A percentile compares a stretch with the other conserved stretches of the same genome.
Conservation (phyloP, 495 filamentous ascomycete genomes). For the Aspergillus egyptiacus region DNA sequence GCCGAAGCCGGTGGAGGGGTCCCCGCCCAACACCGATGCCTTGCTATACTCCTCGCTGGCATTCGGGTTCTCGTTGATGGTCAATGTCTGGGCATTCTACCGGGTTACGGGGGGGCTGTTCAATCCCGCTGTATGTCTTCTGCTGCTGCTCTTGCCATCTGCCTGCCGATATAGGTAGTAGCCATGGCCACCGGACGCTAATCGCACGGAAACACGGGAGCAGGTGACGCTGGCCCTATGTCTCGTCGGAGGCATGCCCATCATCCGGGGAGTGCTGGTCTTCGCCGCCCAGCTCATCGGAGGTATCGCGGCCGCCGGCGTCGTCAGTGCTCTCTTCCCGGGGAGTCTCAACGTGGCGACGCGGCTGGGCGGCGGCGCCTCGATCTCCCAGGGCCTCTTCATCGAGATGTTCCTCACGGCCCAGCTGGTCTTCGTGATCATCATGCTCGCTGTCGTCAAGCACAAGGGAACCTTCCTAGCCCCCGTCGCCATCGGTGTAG, state of each 20-base stretch:
- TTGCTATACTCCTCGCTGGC: conserved; percentile 65
- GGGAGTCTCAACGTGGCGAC: conserved; percentile 57
- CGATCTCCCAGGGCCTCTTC: conserved; percentile 60
- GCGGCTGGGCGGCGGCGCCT: conserved; percentile 50
- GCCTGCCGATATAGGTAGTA: too few species aligned
- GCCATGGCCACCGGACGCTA: too few species aligned
- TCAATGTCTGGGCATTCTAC: conserved; percentile 67
- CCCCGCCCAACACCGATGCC: conserved; percentile 35
- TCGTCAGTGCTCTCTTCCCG: conserved; percentile 59
- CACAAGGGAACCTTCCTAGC: conserved; percentile 74
- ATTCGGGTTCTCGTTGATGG: conserved; percentile 70
- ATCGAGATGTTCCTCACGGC: conserved; percentile 80
- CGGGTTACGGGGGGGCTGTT: conserved; percentile 38
- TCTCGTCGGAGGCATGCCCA: conserved; percentile 50
- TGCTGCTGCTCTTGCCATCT: too few species aligned
- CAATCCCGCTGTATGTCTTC: conserved; percentile 60
- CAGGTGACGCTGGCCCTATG: conserved; percentile 55
- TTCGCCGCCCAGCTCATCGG: conserved; percentile 51
- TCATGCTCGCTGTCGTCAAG: conserved; percentile 81
- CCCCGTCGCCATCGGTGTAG: conserved; percentile 68
- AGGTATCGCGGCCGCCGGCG: conserved; percentile 54
- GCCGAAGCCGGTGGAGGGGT: conserved; percentile 29
- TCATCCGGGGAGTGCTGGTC: conserved; percentile 44
- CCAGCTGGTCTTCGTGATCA: conserved; percentile 69
- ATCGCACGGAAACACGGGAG: too few species aligned